These are phyloP conservation scores for Phytophthora europaea DNA, from an alignment of 352 stramenopile species.

Conservation along the genomic window DNA sequence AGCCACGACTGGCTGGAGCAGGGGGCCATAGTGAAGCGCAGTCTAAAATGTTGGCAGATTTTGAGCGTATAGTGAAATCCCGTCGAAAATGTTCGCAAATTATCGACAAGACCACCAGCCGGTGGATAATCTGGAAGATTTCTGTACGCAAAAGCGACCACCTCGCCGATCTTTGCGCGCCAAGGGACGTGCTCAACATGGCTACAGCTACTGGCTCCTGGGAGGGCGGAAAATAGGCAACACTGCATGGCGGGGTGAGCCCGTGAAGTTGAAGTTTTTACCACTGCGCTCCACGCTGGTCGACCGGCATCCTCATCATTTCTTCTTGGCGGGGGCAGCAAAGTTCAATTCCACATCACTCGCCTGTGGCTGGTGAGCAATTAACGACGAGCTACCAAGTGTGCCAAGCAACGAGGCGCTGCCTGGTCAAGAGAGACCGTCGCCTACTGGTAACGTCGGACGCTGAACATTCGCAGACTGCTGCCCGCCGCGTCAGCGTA, in stretches of 20 bases:
- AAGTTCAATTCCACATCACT: not conserved
- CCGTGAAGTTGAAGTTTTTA: not conserved
- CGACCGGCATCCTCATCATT: not conserved
- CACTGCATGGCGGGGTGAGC: not conserved
- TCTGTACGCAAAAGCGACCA: slow-evolving; percentile 2
- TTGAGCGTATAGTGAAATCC: not conserved
- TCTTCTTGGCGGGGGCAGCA: slow-evolving; percentile 1
- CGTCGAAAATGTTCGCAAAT: not conserved
- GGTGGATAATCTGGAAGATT: not conserved
- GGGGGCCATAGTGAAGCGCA: slow-evolving; percentile 15
- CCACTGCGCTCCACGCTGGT: not conserved
- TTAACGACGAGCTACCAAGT: not conserved
- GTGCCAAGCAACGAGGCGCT: not conserved
- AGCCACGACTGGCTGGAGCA: not conserved
- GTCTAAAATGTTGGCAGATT: slow-evolving; percentile 13
- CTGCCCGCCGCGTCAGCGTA: not conserved
- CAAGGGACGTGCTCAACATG: slow-evolving; percentile 19
- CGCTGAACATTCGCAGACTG: slow-evolving; percentile 32
- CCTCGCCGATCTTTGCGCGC: slow-evolving; percentile 15
- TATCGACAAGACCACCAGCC: not conserved
- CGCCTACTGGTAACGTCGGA: slow-evolving; percentile 20
- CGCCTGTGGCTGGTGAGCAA: not conserved
- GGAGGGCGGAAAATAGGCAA: slow-evolving; percentile 2
- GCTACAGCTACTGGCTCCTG: slow-evolving; percentile 27
- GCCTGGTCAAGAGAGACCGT: slow-evolving; percentile 13